Percentiles rank a stretch among this genome's conserved stretches.
phyloP scores from a whole-genome alignment of 2,329 filamentous ascomycete species.

The Trichoderma oligosporum region DNA sequence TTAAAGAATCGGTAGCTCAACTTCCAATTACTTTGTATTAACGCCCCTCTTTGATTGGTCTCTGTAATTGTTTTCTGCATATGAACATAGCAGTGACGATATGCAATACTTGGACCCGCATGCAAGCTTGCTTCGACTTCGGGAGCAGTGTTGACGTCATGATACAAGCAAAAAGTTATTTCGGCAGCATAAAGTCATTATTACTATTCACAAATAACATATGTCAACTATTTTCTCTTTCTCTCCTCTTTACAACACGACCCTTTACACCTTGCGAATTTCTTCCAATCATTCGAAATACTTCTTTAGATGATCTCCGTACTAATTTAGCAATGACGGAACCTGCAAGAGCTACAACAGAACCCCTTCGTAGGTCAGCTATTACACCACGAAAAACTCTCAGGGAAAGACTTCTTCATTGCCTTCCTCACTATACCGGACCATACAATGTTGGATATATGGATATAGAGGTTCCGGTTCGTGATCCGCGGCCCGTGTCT shows the following conservation, averaged over 20 bases:
- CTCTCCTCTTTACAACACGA: background rate
- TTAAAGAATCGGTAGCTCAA: no score
- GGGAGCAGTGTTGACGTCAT: slow-evolving; percentile 11
- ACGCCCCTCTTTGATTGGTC: background rate
- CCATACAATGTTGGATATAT: slow-evolving; percentile 66
- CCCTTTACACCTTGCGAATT: no score
- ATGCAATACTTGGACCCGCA: slow-evolving; percentile 2
- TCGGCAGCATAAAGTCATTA: background rate
- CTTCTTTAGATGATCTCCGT: background rate
- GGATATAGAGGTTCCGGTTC: slow-evolving; percentile 60
- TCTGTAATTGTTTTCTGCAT: background rate
- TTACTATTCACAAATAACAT: background rate
- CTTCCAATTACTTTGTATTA: no score
- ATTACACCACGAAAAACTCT: slow-evolving; percentile 31
- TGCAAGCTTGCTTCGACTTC: slow-evolving; percentile 4
- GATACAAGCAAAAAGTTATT: background rate
- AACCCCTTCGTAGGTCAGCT: slow-evolving; percentile 21
- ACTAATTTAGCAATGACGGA: background rate
- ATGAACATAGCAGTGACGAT: background rate
- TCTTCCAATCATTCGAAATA: background rate
- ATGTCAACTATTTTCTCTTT: background rate
- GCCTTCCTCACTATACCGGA: slow-evolving; percentile 59
- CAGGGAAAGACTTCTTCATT: slow-evolving; percentile 40
- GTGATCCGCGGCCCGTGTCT: slow-evolving; percentile 39
- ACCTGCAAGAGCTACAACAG: background rate